Percentiles rank a stretch among this genome's conserved stretches.
These are phyloP conservation scores for Conidiobolus incongruus DNA, from an alignment of 371 early-diverging fungal genomes.

Conservation along the genomic window DNA sequence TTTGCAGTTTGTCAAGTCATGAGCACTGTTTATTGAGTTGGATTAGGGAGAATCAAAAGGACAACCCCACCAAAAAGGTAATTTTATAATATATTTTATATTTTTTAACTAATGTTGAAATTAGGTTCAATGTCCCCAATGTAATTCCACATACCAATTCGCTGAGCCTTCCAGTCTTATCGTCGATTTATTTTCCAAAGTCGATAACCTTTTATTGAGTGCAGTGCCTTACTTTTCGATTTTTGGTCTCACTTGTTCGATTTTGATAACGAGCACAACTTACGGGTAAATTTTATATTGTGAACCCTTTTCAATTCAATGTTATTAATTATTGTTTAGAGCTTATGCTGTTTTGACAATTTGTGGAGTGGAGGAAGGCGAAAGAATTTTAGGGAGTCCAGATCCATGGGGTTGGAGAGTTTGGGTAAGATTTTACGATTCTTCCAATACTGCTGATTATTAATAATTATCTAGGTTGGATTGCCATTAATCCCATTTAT, in stretches of 20 bases:
- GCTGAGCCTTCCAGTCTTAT: conserved; percentile 22
- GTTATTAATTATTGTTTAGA: conserved; percentile 9
- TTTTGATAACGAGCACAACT: conserved; percentile 29
- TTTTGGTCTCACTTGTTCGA: conserved; percentile 30
- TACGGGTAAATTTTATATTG: conserved; percentile 20
- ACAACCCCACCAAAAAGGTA: conserved; percentile 24
- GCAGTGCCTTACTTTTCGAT: conserved; percentile 35
- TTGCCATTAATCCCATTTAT: conserved; percentile 34
- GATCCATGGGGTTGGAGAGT: conserved; percentile 34
- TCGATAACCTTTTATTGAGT: conserved; percentile 29
- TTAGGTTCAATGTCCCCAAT: conserved; percentile 53
- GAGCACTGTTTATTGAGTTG: conserved; percentile 50
- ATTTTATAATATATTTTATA: background rate
- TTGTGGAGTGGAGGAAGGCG: conserved; percentile 36
- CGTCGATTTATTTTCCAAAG: conserved; percentile 19
- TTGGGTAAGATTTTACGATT: conserved; percentile 17
- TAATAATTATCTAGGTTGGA: conserved; percentile 10
- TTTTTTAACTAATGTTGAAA: background rate
- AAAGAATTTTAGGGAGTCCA: conserved; percentile 28
- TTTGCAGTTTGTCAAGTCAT: conserved; percentile 43
- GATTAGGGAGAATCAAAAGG: conserved; percentile 46
- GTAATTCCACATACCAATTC: conserved; percentile 33
- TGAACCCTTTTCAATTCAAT: background rate
- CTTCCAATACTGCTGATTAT: background rate
- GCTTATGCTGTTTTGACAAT: conserved; percentile 41